These are phyloP conservation scores for Intubia oerlemansii DNA, from an alignment of 2,329 filamentous ascomycete genomes.

Conservation along the genomic window DNA sequence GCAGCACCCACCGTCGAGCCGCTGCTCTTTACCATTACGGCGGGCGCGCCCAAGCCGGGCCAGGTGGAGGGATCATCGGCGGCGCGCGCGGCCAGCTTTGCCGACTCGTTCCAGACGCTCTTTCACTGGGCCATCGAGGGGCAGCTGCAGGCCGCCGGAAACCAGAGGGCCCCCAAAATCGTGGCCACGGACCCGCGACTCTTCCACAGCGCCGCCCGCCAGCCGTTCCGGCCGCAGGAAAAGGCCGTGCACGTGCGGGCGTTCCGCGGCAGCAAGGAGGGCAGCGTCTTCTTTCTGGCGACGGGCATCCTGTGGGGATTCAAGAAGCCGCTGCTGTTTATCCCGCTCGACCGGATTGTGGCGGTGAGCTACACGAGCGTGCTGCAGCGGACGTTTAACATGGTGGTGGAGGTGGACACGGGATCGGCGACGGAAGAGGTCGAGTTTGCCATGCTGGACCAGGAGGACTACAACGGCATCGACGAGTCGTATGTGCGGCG, in stretches of 20 bases:
- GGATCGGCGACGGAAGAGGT: conserved; percentile 32
- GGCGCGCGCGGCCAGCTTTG: conserved; percentile 26
- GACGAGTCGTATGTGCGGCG: conserved; percentile 38
- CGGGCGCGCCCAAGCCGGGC: conserved; percentile 37
- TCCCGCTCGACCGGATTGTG: conserved; percentile 36
- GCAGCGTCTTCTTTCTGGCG: conserved; percentile 44
- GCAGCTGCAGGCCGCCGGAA: conserved; percentile 26
- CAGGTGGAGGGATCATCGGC: conserved; percentile 29
- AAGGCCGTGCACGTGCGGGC: conserved; percentile 44
- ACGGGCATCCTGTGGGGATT: conserved; percentile 48
- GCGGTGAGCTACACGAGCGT: conserved; percentile 48
- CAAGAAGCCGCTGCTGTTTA: conserved; percentile 46
- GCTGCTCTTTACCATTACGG: conserved; percentile 40
- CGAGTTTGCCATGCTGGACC: conserved; percentile 49
- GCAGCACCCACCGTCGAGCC: conserved; percentile 21
- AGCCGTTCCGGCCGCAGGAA: conserved; percentile 36
- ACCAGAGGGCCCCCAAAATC: conserved; percentile 20
- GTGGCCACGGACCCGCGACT: conserved; percentile 29
- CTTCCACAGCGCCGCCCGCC: conserved; percentile 34
- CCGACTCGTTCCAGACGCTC: conserved; percentile 35
- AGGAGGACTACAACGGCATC: conserved; percentile 43
- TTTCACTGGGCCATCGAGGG: conserved; percentile 38
- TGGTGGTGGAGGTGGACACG: conserved; percentile 37
- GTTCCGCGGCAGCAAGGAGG: conserved; percentile 47
- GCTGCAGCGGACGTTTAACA: conserved; percentile 46